Evolutionary conservation across 495 filamentous ascomycete genomes (phyloP).

Genomic region (Xylaria nigripes): DNA sequence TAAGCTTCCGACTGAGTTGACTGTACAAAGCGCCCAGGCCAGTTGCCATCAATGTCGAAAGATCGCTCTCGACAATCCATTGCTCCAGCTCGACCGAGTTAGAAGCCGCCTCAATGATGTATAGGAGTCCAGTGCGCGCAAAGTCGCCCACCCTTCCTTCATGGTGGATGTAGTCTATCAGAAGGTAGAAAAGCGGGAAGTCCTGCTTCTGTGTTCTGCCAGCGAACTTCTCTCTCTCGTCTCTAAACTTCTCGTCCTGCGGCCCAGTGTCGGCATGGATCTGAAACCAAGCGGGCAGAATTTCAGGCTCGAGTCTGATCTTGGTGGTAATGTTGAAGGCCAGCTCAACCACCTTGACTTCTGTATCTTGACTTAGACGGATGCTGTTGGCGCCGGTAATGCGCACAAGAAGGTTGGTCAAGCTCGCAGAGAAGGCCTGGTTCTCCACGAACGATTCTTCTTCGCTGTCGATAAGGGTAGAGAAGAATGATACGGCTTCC

Average conservation of each 20-base stretch:
- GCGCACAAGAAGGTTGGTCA: slow-evolving; percentile 71
- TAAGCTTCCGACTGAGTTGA: slow-evolving; percentile 73
- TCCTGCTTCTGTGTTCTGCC: slow-evolving; percentile 84
- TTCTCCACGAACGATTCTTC: slow-evolving; percentile 88
- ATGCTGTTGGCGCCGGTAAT: slow-evolving; percentile 56
- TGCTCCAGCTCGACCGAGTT: slow-evolving; percentile 73
- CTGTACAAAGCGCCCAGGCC: slow-evolving; percentile 93
- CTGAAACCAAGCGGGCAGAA: slow-evolving; percentile 84
- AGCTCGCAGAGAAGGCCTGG: slow-evolving; percentile 68
- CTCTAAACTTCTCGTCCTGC: slow-evolving; percentile 38
- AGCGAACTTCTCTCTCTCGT: slow-evolving; percentile 59
- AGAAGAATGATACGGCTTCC: slow-evolving; percentile 76
- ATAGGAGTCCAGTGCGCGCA: slow-evolving; percentile 88
- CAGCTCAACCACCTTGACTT: slow-evolving; percentile 79
- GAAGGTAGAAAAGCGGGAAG: slow-evolving; percentile 89
- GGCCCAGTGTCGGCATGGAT: slow-evolving; percentile 28
- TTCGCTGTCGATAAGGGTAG: slow-evolving; percentile 86
- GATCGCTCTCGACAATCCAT: slow-evolving; percentile 95
- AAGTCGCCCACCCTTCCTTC: slow-evolving; percentile 92
- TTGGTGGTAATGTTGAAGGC: slow-evolving; percentile 92
- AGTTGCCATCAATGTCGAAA: slow-evolving; percentile 94
- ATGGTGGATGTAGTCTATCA: slow-evolving; percentile 93
- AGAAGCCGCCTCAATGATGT: slow-evolving; percentile 89
- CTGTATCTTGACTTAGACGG: slow-evolving; percentile 57
- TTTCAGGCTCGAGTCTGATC: slow-evolving; percentile 77